Evolutionary conservation across 1,139 yeast genomes (phyloP).

Genomic region (Suhomyces yuchorum): DNA sequence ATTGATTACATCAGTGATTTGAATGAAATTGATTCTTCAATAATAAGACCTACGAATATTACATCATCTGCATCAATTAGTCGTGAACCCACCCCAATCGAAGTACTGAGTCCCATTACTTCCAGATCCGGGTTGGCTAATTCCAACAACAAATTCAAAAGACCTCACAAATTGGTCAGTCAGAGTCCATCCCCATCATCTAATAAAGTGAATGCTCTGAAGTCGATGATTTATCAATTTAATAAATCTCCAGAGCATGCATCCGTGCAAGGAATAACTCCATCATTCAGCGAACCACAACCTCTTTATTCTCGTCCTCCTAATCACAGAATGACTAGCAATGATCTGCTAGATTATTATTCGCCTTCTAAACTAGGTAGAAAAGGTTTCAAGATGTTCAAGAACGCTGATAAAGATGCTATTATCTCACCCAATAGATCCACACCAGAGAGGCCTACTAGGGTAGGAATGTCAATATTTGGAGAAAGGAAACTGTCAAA

Average conservation of each 20-base stretch:
- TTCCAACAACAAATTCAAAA: constrained; percentile 41
- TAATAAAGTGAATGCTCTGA: constrained; percentile 13
- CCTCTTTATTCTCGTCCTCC: constrained; percentile 6
- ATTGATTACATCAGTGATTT: constrained; percentile 32
- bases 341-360: constrained; percentile 18
- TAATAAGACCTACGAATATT: constrained; percentile 11
- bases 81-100: constrained; percentile 25
- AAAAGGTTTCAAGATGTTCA: constrained; percentile 39
- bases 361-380: constrained; percentile 38
- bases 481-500: constrained; percentile 17
- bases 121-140: constrained; percentile 15
- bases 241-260: constrained; percentile 13
- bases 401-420: constrained; percentile 36
- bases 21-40: constrained; percentile 32
- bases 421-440: constrained; percentile 35
- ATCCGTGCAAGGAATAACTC: background rate
- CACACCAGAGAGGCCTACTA: constrained; percentile 23
- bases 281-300: background rate
- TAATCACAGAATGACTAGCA: constrained; percentile 5
- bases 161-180: constrained; percentile 50
- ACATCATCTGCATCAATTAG: constrained; percentile 10
- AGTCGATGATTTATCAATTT: constrained; percentile 14
- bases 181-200: constrained; percentile 50
- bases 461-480: constrained; percentile 20
- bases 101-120: constrained; percentile 22